Conservation (phyloP, 306 rosid genomes). For the Vigna trinervia region DNA sequence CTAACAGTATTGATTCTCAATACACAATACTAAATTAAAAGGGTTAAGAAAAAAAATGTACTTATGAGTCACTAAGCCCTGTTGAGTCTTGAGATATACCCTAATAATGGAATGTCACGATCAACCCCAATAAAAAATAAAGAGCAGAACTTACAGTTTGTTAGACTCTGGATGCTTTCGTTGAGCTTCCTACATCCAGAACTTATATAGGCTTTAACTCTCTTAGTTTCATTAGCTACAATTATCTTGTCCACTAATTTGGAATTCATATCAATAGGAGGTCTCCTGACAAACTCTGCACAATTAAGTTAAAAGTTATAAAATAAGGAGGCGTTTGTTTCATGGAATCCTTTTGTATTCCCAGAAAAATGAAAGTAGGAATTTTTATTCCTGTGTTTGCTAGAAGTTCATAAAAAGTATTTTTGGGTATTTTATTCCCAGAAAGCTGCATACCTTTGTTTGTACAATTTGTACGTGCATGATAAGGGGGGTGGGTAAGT, state of each 20-base stretch:
- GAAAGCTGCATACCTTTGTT: no score
- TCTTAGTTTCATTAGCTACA: conserved; percentile 61
- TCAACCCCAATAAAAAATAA: background rate
- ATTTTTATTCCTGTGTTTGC: no score
- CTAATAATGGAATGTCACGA: conserved; percentile 8
- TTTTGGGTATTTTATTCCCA: no score
- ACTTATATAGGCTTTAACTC: conserved; percentile 65
- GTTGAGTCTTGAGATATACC: background rate
- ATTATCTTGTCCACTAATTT: conserved; percentile 59
- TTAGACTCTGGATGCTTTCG: conserved; percentile 53
- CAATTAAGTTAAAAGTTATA: conserved; percentile 15
- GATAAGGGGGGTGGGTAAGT: no score
- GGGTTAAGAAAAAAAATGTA: background rate
- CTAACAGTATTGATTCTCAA: background rate
- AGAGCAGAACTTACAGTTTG: conserved; percentile 48
- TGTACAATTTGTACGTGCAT: no score
- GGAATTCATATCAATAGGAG: conserved; percentile 59
- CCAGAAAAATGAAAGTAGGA: no score
- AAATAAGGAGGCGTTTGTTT: background rate
- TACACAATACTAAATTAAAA: background rate
- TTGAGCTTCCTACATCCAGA: conserved; percentile 65
- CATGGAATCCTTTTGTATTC: no score
- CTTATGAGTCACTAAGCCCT: background rate
- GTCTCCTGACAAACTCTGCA: conserved; percentile 74
- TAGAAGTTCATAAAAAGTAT: no score